Evolutionary conservation across 208 protist species (phyloP).

Genomic region (Naegleria fowleri): DNA sequence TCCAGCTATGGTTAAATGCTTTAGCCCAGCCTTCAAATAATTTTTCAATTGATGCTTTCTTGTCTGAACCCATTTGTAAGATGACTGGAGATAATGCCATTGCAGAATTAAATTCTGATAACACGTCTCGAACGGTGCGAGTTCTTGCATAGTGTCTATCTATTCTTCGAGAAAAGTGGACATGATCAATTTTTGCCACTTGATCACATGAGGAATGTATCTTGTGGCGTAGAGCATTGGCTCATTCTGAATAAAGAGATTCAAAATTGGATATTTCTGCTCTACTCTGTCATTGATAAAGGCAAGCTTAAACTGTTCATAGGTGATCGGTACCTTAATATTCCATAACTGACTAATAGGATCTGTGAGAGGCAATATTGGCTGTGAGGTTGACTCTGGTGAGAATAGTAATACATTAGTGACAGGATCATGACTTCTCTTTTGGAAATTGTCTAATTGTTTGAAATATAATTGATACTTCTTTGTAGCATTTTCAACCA

Average conservation of each 20-base stretch:
- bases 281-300: background rate
- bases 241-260: background rate
- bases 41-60: background rate
- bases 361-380: background rate
- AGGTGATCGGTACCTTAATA: background rate
- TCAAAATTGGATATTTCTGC: background rate
- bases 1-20: background rate
- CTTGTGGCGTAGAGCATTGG: background rate
- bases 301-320: background rate
- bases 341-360: background rate
- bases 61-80: background rate
- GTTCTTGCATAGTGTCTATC: slow-evolving; percentile 12
- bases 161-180: background rate
- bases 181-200: background rate
- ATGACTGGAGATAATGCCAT: background rate
- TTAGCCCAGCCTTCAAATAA: background rate
- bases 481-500: background rate
- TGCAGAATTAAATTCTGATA: background rate
- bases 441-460: background rate
- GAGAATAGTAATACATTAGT: background rate
- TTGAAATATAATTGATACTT: background rate
- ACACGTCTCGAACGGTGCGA: background rate
- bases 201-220: background rate
- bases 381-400: background rate
- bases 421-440: background rate